These are phyloP conservation scores for Kodamaea restingae DNA, from an alignment of 805 yeast genomes.

Conservation along the genomic window DNA sequence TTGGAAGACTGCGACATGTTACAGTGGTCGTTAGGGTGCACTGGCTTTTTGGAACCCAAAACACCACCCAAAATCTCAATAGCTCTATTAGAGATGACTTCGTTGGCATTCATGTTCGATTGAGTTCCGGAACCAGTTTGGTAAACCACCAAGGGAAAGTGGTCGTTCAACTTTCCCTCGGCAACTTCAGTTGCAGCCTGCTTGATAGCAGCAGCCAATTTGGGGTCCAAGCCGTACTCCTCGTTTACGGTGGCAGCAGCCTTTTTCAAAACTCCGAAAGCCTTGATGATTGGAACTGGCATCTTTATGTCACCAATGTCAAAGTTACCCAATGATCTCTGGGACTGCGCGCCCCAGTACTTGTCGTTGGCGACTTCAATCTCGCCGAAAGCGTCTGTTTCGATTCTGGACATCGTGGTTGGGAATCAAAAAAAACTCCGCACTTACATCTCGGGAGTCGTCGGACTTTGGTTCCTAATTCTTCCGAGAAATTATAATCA, in stretches of 20 bases:
- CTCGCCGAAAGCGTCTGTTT: conserved; percentile 38
- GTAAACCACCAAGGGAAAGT: conserved; percentile 39
- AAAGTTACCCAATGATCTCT: conserved; percentile 35
- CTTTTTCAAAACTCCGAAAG: conserved; percentile 37
- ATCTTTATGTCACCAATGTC: conserved; percentile 36
- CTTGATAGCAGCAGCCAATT: conserved; percentile 30
- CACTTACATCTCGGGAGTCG: not conserved
- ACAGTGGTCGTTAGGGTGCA: conserved; percentile 39
- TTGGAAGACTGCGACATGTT: conserved; percentile 39
- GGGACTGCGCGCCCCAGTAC: conserved; percentile 40
- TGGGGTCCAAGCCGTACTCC: conserved; percentile 31
- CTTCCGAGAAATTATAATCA: conserved; percentile 4
- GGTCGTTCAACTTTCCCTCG: conserved; percentile 35
- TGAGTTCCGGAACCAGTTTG: conserved; percentile 42
- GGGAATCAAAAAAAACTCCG: conserved; percentile 4
- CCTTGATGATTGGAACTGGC: conserved; percentile 33
- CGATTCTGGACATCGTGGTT: conserved; percentile 22
- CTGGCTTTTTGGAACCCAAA: conserved; percentile 35
- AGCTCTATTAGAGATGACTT: conserved; percentile 37
- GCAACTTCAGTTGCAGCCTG: conserved; percentile 38
- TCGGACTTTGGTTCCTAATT: conserved; percentile 1
- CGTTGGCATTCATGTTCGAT: conserved; percentile 40
- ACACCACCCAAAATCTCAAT: conserved; percentile 37
- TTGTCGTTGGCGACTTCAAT: conserved; percentile 31
- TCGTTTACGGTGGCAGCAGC: conserved; percentile 38